These are phyloP conservation scores for Pichia ethanolica DNA, from an alignment of 805 yeast genomes.

Conservation along the genomic window DNA sequence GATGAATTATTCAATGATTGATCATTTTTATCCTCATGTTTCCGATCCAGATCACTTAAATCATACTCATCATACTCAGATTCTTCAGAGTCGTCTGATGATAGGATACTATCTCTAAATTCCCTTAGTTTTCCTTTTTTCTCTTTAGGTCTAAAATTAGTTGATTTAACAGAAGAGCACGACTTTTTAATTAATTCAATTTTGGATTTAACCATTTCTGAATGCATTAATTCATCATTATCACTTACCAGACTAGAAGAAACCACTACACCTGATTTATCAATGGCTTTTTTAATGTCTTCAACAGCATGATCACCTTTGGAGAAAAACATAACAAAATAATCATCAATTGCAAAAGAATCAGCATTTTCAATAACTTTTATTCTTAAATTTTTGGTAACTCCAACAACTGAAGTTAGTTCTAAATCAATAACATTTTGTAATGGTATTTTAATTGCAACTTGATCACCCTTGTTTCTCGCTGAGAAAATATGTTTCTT, in stretches of 20 bases:
- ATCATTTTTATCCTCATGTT: neutral
- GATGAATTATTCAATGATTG: neutral
- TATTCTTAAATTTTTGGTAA: constrained; percentile 50
- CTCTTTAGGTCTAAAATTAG: constrained; percentile 10
- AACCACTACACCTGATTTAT: constrained; percentile 24
- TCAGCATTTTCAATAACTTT: constrained; percentile 51
- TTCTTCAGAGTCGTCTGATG: constrained; percentile 10
- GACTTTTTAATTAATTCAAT: constrained; percentile 19
- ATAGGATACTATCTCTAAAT: constrained; percentile 3
- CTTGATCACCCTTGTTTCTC: constrained; percentile 62
- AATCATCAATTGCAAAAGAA: constrained; percentile 56
- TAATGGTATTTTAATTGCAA: constrained; percentile 70
- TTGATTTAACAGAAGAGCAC: constrained; percentile 20
- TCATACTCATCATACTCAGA: constrained; percentile 1
- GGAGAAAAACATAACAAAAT: constrained; percentile 60
- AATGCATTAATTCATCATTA: constrained; percentile 18
- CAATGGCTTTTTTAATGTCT: constrained; percentile 35
- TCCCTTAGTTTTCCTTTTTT: neutral
- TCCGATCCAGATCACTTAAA: neutral
- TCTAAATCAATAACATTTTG: constrained; percentile 58
- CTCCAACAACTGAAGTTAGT: constrained; percentile 46
- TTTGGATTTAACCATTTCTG: constrained; percentile 19
- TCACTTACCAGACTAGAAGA: constrained; percentile 12
- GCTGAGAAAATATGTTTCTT: constrained; percentile 74
- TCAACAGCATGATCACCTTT: constrained; percentile 37